A percentile compares a stretch with the other conserved stretches of the same genome.
Conservation (phyloP, 768 basidiomycete species). For the Boletus huronensis region DNA sequence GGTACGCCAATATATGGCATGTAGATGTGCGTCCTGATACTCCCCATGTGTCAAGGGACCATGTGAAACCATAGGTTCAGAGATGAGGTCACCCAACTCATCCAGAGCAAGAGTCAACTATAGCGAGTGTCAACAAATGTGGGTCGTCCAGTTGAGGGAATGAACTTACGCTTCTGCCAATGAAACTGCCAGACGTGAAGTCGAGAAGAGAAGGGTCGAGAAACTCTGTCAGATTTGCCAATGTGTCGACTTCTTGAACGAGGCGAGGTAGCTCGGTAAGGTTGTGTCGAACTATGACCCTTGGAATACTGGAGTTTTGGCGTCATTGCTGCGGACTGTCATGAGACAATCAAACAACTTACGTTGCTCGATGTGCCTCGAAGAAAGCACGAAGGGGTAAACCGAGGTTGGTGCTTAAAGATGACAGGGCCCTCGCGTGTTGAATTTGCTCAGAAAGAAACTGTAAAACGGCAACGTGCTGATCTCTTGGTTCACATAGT, state of each 20-base stretch:
- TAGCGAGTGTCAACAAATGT: not conserved
- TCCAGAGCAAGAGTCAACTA: conserved; percentile 31
- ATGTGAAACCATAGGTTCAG: not conserved
- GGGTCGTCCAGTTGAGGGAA: not conserved
- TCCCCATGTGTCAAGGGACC: not conserved
- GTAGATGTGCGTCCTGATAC: conserved; percentile 12
- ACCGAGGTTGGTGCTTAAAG: conserved; percentile 19
- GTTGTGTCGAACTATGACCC: not conserved
- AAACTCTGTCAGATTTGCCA: conserved; percentile 21
- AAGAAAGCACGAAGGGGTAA: conserved; percentile 21
- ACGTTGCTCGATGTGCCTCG: conserved; percentile 21
- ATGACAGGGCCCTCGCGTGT: conserved; percentile 27
- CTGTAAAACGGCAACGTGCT: conserved; percentile 18
- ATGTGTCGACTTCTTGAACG: conserved; percentile 2
- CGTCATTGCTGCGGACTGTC: not conserved
- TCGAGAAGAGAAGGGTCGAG: conserved; percentile 23
- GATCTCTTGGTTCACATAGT: conserved; percentile 9
- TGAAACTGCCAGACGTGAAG: conserved; percentile 23
- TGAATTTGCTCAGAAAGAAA: conserved; percentile 30
- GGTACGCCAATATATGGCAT: conserved; percentile 29
- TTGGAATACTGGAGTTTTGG: conserved; percentile 7
- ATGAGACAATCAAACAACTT: not conserved
- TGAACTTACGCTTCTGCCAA: conserved; percentile 28
- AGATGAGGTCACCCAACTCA: conserved; percentile 23
- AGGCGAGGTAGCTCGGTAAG: not conserved